Percentiles rank a stretch among this genome's conserved stretches.
These are phyloP conservation scores for Aspergillus sp. DNA, from an alignment of 2,329 filamentous ascomycete genomes.

Conservation along the genomic window DNA sequence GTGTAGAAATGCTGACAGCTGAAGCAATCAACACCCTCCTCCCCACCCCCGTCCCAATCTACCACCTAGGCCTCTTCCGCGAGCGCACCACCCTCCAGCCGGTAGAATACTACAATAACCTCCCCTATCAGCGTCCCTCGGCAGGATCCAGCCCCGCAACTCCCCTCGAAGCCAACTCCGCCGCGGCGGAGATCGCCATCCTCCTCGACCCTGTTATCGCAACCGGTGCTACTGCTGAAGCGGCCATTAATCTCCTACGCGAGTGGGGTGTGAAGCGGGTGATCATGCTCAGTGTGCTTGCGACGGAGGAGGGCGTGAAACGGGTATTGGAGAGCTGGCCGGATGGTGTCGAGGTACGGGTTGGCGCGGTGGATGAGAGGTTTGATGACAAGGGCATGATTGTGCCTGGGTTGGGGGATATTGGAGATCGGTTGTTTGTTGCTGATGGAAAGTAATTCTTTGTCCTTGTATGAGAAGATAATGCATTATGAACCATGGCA, in stretches of 20 bases:
- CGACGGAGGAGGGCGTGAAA: slow-evolving; percentile 60
- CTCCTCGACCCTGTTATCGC: slow-evolving; percentile 89
- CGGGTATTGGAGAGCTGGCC: slow-evolving; percentile 70
- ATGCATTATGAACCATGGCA: not conserved
- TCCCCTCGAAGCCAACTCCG: slow-evolving; percentile 24
- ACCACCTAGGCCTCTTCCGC: slow-evolving; percentile 91
- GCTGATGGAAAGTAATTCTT: slow-evolving; percentile 66
- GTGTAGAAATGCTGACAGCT: not conserved
- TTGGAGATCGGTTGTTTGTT: slow-evolving; percentile 82
- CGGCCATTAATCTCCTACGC: slow-evolving; percentile 77
- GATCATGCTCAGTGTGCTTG: slow-evolving; percentile 67
- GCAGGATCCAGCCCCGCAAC: slow-evolving; percentile 17
- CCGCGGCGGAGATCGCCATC: slow-evolving; percentile 60
- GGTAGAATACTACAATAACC: slow-evolving; percentile 97
- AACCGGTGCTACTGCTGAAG: slow-evolving; percentile 80
- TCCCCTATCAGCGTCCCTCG: slow-evolving; percentile 54
- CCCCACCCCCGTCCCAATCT: slow-evolving; percentile 68
- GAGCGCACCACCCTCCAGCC: slow-evolving; percentile 79
- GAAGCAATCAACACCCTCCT: slow-evolving; percentile 73
- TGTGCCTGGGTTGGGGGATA: slow-evolving; percentile 78
- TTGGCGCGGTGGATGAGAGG: slow-evolving; percentile 65
- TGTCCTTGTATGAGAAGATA: not conserved
- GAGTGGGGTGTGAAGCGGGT: slow-evolving; percentile 89
- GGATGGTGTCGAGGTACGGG: slow-evolving; percentile 56
- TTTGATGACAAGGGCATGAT: slow-evolving; percentile 80